Conservation (phyloP, 148 eudicot genomes). For the Nepenthes mirabilis region DNA sequence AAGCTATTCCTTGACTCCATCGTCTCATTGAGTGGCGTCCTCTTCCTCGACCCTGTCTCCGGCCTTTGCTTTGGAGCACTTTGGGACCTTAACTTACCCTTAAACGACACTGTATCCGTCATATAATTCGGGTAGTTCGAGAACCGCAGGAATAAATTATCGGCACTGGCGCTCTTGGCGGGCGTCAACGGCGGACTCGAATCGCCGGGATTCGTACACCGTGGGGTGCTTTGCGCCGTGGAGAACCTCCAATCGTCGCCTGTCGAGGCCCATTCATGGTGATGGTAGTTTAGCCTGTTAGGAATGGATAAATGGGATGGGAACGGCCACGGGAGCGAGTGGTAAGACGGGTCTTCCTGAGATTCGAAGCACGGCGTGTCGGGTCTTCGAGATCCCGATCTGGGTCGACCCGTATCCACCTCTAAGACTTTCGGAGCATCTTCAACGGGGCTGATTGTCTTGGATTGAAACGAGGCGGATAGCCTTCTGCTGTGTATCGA, state of each 20-base stretch:
- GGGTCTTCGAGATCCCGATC: slow-evolving; percentile 29
- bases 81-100: slow-evolving; percentile 60
- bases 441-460: slow-evolving; percentile 19
- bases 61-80: slow-evolving; percentile 68
- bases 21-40: slow-evolving; percentile 42
- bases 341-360: slow-evolving; percentile 33
- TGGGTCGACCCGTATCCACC: slow-evolving; percentile 53
- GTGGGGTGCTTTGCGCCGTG: slow-evolving; percentile 61
- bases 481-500: slow-evolving; percentile 53
- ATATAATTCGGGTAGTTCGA: slow-evolving; percentile 36
- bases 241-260: slow-evolving; percentile 45
- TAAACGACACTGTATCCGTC: slow-evolving; percentile 46
- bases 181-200: slow-evolving; percentile 26
- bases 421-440: slow-evolving; percentile 67
- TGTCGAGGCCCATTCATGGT: slow-evolving; percentile 33
- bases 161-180: slow-evolving; percentile 36
- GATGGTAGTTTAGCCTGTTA: background rate
- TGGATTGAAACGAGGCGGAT: slow-evolving; percentile 55
- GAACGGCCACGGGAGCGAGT: background rate
- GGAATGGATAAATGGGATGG: too few relatives aligned
- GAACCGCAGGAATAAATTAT: slow-evolving; percentile 13
- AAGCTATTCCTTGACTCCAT: slow-evolving; percentile 67
- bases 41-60: slow-evolving; percentile 39
- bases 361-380: slow-evolving; percentile 18
- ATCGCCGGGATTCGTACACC: slow-evolving; percentile 21